phyloP scores from a whole-genome alignment of 2,329 filamentous ascomycete genomes.

The Scytalidium lignicola region DNA sequence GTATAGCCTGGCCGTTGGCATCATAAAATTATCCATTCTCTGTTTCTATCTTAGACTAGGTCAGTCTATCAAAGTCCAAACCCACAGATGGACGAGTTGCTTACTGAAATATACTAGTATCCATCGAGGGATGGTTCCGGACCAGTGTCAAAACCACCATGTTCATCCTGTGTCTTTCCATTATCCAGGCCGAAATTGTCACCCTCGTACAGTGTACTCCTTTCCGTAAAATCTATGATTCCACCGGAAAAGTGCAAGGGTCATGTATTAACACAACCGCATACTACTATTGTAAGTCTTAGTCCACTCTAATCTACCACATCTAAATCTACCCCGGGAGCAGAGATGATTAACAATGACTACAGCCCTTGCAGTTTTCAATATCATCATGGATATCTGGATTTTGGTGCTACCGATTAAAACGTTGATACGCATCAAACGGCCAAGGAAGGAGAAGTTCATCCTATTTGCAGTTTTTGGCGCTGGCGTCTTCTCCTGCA shows the following conservation, averaged over 20 bases:
- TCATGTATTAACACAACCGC: conserved; percentile 29
- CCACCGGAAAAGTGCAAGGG: conserved; percentile 21
- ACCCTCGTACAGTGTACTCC: conserved; percentile 27
- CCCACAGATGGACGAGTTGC: not conserved
- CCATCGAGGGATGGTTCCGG: not conserved
- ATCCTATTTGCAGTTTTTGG: conserved; percentile 12
- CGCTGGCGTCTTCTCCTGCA: conserved; percentile 17
- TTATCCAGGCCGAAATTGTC: conserved; percentile 22
- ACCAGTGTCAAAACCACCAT: conserved; percentile 16
- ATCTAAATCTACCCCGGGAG: too few species aligned
- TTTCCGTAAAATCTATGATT: conserved; percentile 28
- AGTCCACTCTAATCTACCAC: not conserved
- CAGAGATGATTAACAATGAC: not conserved
- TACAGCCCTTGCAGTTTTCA: conserved; percentile 9
- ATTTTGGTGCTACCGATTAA: conserved; percentile 13
- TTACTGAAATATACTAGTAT: not conserved
- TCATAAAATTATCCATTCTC: conserved; percentile 30
- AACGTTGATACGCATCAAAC: conserved; percentile 8
- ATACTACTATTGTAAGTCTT: conserved; percentile 27
- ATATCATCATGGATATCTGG: conserved; percentile 13
- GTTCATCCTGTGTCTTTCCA: conserved; percentile 21
- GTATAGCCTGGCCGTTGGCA: conserved; percentile 24
- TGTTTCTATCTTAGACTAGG: conserved; percentile 30
- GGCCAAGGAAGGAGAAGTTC: conserved; percentile 9
- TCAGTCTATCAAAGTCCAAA: conserved; percentile 9